Percentiles rank a stretch among this genome's conserved stretches.
phyloP scores from a whole-genome alignment of 73 alveolate species.

The Tetrahymena thermophila region DNA sequence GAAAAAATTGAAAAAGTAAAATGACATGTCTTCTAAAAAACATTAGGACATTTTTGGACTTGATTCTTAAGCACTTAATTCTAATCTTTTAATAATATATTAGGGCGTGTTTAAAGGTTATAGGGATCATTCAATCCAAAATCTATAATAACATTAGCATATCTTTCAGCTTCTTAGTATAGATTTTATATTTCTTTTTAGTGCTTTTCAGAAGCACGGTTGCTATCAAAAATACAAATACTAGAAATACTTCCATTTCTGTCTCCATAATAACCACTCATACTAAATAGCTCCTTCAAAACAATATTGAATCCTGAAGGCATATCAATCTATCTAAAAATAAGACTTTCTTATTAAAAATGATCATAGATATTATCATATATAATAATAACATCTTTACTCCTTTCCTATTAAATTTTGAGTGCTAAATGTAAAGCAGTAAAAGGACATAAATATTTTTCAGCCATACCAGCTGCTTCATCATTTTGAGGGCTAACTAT shows the following conservation, averaged over 20 bases:
- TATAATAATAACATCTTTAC: background rate
- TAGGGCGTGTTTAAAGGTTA: background rate
- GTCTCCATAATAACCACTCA: background rate
- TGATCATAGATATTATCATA: background rate
- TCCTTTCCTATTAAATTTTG: background rate
- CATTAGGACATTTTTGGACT: too few relatives aligned
- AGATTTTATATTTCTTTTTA: background rate
- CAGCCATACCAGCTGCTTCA: background rate
- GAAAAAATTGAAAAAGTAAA: too few relatives aligned
- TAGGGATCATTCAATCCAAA: background rate
- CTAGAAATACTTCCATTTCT: background rate
- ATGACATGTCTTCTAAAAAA: too few relatives aligned
- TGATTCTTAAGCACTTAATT: too few relatives aligned
- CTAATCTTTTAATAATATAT: background rate
- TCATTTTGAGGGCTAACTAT: background rate
- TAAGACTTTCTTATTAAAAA: background rate
- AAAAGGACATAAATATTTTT: background rate
- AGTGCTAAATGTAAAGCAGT: background rate
- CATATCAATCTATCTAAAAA: background rate
- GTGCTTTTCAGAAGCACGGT: background rate
- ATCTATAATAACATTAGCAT: background rate
- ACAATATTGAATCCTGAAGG: background rate
- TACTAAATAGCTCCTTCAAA: background rate
- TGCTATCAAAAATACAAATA: background rate
- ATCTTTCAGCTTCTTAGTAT: background rate